Base-by-base conservation (phyloP, 352 stramenopile species). In the Pythium utonaiense region DNA sequence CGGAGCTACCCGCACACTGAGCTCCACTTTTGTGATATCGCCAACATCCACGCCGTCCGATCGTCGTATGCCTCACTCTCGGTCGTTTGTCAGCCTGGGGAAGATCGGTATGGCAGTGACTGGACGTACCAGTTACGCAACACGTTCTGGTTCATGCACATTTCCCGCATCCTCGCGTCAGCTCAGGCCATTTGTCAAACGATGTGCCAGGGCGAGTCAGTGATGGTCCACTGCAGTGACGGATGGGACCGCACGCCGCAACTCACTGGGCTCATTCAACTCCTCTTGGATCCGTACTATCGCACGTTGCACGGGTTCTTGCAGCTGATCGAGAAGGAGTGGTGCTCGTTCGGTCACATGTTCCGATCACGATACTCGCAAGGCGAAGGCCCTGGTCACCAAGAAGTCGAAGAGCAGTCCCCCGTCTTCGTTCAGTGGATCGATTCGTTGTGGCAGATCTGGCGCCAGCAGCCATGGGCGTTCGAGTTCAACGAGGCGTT, bases 341-440 rank as follows among this genome's bases (percentile, higher is more conserved):
- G 98, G 91, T 96, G 97, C 67, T 93, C 88, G 10, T 99, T 99
- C 73, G 98, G 98, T 0, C 97, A 99, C 82, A 96, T 98, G 54
- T 99, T 99, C 67, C 95, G 98, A 34, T 86, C 87, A n/a, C 84
- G 98, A 8, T 98, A 92, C 66, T 96, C 89, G 3, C 96, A 99
- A 66, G 95, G 96, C n/a, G 90, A 98, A 73, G 80, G 86, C 13
- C 91, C 90, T 6, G 88, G 90, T 8, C 89, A 96, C 40, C 86
- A 95, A 65, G 95, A 98, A 62, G 85, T 99, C 28, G 94, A 98
- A 60, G 93, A 99, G 69, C 86, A 98, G 52, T 98, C 96, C 41
- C 98, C 98, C 1, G 96, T 99, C 27, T 99, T 99, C 74, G 70
- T 99, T 22, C 97, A 99, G 75, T 99, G 98, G 81, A 66, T 99